Percentiles rank a stretch among this genome's conserved stretches.
Evolutionary conservation across 2,329 filamentous ascomycete species (phyloP).

Genomic region (Passalora sequoiae): DNA sequence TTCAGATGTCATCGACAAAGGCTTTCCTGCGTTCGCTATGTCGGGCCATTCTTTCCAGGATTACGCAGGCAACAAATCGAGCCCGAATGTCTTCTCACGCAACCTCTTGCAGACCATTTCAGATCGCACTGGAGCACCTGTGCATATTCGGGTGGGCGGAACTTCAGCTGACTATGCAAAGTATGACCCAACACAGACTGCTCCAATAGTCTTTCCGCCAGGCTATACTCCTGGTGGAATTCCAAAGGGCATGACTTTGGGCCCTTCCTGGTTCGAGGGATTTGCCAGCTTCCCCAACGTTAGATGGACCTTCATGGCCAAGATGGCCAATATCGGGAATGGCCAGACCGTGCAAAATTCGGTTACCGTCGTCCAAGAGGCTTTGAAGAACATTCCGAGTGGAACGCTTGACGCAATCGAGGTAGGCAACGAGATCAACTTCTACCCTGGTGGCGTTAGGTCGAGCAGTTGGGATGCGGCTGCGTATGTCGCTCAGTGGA

Average conservation of each 20-base stretch:
- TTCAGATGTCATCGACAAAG: conserved; percentile 5
- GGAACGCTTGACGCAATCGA: conserved; percentile 15
- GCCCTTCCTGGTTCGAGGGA: conserved; percentile 15
- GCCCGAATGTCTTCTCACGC: conserved; percentile 13
- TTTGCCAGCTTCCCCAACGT: conserved; percentile 10
- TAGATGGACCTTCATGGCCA: conserved; percentile 12
- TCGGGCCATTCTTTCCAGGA: conserved; percentile 15
- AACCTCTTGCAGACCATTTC: conserved; percentile 13
- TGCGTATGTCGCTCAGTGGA: conserved; percentile 12
- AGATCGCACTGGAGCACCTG: conserved; percentile 7
- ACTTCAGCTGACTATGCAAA: conserved; percentile 14
- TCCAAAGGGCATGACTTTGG: conserved; percentile 11
- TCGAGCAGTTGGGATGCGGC: conserved; percentile 4
- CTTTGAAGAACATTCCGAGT: conserved; percentile 11
- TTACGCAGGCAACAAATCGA: conserved; percentile 14
- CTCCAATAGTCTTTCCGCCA: conserved; percentile 5
- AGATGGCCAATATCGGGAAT: conserved; percentile 10
- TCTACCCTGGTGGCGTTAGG: conserved; percentile 8
- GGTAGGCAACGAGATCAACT: conserved; percentile 15
- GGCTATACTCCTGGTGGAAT: conserved; percentile 4
- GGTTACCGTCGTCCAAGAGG: conserved; percentile 7
- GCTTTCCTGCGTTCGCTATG: conserved; percentile 9
- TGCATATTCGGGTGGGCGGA: conserved; percentile 15
- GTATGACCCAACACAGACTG: conserved; percentile 7
- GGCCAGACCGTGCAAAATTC: conserved; percentile 8